Evolutionary conservation across 345 rosid genomes (phyloP).

Genomic region (Eucalyptus regnans): DNA sequence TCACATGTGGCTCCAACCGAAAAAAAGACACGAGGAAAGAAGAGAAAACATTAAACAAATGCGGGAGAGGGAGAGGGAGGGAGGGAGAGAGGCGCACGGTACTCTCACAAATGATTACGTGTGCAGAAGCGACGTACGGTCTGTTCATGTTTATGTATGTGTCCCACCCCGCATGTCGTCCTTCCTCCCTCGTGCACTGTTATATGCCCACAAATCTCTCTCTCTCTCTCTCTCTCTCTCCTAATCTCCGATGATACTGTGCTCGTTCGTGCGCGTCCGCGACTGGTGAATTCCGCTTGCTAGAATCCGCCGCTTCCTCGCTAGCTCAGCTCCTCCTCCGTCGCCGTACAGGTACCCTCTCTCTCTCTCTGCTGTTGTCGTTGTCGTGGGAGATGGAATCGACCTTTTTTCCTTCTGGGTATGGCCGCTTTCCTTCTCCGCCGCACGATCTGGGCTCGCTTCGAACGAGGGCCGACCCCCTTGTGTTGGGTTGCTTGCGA

Average conservation of each 20-base stretch:
- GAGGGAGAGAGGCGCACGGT: neutral
- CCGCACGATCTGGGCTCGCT: neutral
- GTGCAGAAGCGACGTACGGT: neutral
- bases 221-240: neutral
- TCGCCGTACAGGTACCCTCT: neutral
- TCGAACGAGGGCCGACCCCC: neutral
- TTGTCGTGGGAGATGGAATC: neutral
- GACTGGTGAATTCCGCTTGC: neutral
- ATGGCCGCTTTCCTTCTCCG: neutral
- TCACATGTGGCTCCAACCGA: no score
- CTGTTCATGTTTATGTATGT: neutral
- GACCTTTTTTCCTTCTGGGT: neutral
- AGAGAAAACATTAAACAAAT: neutral
- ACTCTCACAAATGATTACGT: neutral
- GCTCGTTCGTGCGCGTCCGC: neutral
- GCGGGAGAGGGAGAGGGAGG: neutral
- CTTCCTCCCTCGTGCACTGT: neutral
- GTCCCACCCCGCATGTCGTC: neutral
- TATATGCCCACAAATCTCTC: neutral
- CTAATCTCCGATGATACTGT: neutral
- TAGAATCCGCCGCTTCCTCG: neutral
- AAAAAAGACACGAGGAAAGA: neutral
- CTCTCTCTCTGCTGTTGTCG: neutral
- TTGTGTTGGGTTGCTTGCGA: neutral
- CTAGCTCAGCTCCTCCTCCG: neutral